Base-by-base conservation (phyloP, 2,329 filamentous ascomycete genomes). In the Ascochyta pisi region DNA sequence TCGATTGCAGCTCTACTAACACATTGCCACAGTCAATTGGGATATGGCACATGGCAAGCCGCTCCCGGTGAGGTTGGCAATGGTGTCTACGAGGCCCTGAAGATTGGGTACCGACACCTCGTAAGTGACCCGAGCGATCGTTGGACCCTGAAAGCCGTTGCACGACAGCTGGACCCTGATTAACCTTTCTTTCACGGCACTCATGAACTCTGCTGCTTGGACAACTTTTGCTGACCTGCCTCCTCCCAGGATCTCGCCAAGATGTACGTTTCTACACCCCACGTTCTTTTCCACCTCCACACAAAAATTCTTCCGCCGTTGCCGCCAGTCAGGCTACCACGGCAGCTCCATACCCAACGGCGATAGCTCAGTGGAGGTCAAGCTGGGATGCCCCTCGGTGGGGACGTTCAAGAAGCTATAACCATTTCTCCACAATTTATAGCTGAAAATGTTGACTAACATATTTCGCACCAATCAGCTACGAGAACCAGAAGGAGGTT, bases 21-120 rank as follows among this genome's bases (percentile, higher is more conserved):
- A 27, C 43, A 23, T 24, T 34, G 10, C 80, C 90, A 73, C 69
- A 71, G 68, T 41, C 67, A 70, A 58, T 57, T 73, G 78, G 71
- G 70, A 48, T 73, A 70, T 40, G 71, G 71, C 24, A 74, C 70
- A 42, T 75, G 70, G 71, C 71, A 75, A 45, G 66, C 68, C 29
- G 69, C 60, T 53, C 69, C 69, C 16, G 70, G 68, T 33, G 68
- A 75, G 56, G 70, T 71, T 29, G 65, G 83, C 50, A 71, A 68
- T 41, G 79, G 77, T 39, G 78, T 82, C 16, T 71, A 76, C 33
- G 75, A 69, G 46, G 68, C 70, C 10, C 42, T 74, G 54, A 70
- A 73, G 60, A 60, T 67, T 51, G 71, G 71, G 27, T 74, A 74
- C 62, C 58, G 69, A 43, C 71, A 74, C 47, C 58, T 74, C 12